Base-by-base conservation (phyloP, 106 monocot species). In the Posidonia australis region DNA sequence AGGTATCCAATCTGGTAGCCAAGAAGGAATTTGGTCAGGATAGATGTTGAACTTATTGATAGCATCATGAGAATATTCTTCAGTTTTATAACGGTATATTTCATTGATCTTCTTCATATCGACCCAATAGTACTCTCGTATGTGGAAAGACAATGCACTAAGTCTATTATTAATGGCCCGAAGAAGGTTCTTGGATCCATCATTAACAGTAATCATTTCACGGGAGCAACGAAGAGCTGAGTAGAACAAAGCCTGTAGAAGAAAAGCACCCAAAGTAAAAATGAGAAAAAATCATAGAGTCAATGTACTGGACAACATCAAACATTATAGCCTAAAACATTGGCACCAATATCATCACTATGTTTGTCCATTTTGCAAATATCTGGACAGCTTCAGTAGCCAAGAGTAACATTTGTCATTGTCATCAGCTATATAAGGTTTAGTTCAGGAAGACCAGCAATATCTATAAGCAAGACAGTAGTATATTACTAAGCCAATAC, bases 21-120 rank as follows among this genome's bases (percentile, higher is more conserved):
- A 93, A 1, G 77, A 65, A 58, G 93, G 81, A 27, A 93, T 89
- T 67, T 89, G 93, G 10, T 90, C 90, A 44, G 94, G 94, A 62
- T 96, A 96, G 17, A 96, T 96, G 59, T 96, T 90, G 80, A 96
- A 96, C 30, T 96, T 96, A 68, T 96, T 96, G 54, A 80, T 84
- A 58, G 94, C 94, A 78, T 96, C 86, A 31, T 75, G 81, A 5
- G 86, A 93, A 56, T 89, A 93, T 31, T 93, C 93, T 72, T 93
- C 89, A 17, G 93, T 93, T 44, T 93, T 93, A 67, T 93, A 93
- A 1, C 86, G 73, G 62, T 93, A 93, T 66, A 93, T 88, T 66
- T 89, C 89, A 64, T 93, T 93, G 51, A 93, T 81, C 64, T 93
- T 93, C 60, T 78, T 81, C 75, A 93, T 83, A 53, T 93, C 86